phyloP scores from a whole-genome alignment of 257 asterid genomes.

The Eucommia ulmoides region DNA sequence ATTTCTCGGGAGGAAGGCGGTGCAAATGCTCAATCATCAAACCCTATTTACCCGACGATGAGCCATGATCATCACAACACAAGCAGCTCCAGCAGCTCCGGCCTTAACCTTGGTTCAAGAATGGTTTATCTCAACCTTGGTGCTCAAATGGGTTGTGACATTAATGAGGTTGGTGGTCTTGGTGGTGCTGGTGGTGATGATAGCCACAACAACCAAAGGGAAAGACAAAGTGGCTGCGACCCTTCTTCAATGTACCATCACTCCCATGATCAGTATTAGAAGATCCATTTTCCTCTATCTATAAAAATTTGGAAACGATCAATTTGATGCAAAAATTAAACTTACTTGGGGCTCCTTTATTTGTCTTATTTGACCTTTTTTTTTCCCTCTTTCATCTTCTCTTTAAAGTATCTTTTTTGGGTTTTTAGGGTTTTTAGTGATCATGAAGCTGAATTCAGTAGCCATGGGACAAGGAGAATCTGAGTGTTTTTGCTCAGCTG shows the following conservation, averaged over 20 bases:
- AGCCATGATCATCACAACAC: slow-evolving; percentile 32
- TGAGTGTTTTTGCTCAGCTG: slow-evolving; percentile 19
- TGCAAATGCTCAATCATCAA: slow-evolving; percentile 20
- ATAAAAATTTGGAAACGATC: slow-evolving; percentile 3
- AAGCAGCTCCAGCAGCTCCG: slow-evolving; percentile 24
- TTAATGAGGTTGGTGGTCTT: too few species aligned
- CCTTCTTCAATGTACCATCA: slow-evolving; percentile 64
- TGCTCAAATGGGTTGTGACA: slow-evolving; percentile 37
- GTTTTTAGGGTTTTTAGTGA: slow-evolving; percentile 10
- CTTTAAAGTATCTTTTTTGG: neutral
- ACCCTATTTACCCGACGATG: slow-evolving; percentile 49
- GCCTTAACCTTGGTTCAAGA: slow-evolving; percentile 52
- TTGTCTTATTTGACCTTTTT: neutral
- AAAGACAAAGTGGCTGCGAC: slow-evolving; percentile 31
- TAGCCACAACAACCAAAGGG: slow-evolving; percentile 39
- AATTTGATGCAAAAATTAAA: slow-evolving; percentile 11
- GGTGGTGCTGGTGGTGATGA: slow-evolving; percentile 39
- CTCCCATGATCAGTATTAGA: slow-evolving; percentile 49
- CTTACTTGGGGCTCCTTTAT: slow-evolving; percentile 2
- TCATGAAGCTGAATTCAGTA: slow-evolving; percentile 11
- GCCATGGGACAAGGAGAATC: slow-evolving; percentile 39
- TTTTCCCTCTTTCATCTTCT: neutral
- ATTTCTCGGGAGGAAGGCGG: slow-evolving; percentile 82
- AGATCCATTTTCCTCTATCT: slow-evolving; percentile 6
- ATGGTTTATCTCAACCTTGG: slow-evolving; percentile 78